Conservation (phyloP, 495 filamentous ascomycete genomes). For the Neurospora sp. region DNA sequence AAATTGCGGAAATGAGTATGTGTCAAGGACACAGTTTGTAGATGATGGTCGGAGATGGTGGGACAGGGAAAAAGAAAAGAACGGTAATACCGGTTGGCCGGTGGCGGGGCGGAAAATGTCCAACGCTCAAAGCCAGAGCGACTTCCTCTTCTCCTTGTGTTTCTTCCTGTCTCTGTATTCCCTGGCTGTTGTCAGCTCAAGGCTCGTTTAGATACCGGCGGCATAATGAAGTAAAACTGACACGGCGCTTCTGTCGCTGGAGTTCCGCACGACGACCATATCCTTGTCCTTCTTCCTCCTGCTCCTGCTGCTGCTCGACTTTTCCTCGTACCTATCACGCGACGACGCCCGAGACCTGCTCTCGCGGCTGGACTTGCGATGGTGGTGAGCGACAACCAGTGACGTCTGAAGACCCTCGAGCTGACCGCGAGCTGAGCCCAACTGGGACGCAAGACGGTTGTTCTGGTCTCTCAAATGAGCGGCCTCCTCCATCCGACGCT, state of each 20-base stretch:
- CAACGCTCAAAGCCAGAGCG: not conserved
- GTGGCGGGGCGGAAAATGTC: not conserved
- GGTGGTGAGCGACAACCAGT: slow-evolving; percentile 15
- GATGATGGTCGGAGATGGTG: not conserved
- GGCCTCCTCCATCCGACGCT: slow-evolving; percentile 17
- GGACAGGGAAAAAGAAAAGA: not conserved
- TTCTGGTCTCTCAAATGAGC: slow-evolving; percentile 16
- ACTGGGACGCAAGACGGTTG: slow-evolving; percentile 15
- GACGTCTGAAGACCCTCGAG: slow-evolving; percentile 10
- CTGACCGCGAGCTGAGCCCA: slow-evolving; percentile 17
- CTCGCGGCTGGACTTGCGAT: slow-evolving; percentile 9
- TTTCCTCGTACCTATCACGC: slow-evolving; percentile 22
- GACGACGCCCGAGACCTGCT: slow-evolving; percentile 20
- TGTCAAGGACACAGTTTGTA: not conserved
- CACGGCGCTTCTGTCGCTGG: slow-evolving; percentile 23
- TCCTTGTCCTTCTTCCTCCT: slow-evolving; percentile 22
- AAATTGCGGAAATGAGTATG: not conserved
- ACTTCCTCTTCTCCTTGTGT: not conserved
- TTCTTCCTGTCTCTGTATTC: not conserved
- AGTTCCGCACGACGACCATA: slow-evolving; percentile 25
- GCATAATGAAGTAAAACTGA: slow-evolving; percentile 26
- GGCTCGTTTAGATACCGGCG: slow-evolving; percentile 12
- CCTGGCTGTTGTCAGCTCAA: not conserved
- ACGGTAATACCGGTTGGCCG: not conserved
- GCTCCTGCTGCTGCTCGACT: slow-evolving; percentile 9